Evolutionary conservation across 768 basidiomycete species (phyloP).

Genomic region (Fomitopsis pulvina): DNA sequence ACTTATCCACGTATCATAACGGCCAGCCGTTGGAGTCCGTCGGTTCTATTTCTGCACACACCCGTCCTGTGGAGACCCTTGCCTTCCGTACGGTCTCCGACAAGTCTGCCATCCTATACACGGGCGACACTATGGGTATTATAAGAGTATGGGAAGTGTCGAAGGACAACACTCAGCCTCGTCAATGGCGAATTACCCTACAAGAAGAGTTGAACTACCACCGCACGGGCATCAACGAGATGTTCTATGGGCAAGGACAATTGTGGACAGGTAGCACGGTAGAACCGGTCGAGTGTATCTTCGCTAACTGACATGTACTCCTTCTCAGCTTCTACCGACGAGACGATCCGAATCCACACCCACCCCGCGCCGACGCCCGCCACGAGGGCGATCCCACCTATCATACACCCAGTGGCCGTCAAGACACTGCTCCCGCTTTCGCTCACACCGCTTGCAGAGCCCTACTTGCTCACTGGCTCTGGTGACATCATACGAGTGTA

Average conservation of each 20-base stretch:
- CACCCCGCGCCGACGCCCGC: slow-evolving; percentile 8
- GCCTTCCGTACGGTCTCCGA: slow-evolving; percentile 45
- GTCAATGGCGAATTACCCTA: slow-evolving; percentile 46
- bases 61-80: slow-evolving; percentile 80
- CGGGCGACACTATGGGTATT: slow-evolving; percentile 89
- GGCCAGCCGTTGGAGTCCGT: slow-evolving; percentile 40
- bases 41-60: slow-evolving; percentile 77
- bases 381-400: slow-evolving; percentile 37
- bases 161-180: slow-evolving; percentile 32
- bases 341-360: slow-evolving; percentile 61
- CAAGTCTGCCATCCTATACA: slow-evolving; percentile 54
- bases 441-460: slow-evolving; percentile 56
- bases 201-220: slow-evolving; percentile 61
- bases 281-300: background rate
- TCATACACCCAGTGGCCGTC: slow-evolving; percentile 57
- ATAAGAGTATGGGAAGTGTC: slow-evolving; percentile 75
- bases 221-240: slow-evolving; percentile 77
- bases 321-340: slow-evolving; percentile 77
- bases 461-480: slow-evolving; percentile 74
- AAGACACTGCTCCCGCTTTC: slow-evolving; percentile 66
- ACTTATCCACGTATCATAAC: slow-evolving; percentile 42
- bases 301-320: background rate
- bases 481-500: slow-evolving; percentile 81
- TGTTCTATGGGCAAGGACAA: slow-evolving; percentile 58
- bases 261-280: slow-evolving; percentile 75